Evolutionary conservation across 805 yeast genomes (phyloP).

Genomic region (Spencermartinsiella europaea): DNA sequence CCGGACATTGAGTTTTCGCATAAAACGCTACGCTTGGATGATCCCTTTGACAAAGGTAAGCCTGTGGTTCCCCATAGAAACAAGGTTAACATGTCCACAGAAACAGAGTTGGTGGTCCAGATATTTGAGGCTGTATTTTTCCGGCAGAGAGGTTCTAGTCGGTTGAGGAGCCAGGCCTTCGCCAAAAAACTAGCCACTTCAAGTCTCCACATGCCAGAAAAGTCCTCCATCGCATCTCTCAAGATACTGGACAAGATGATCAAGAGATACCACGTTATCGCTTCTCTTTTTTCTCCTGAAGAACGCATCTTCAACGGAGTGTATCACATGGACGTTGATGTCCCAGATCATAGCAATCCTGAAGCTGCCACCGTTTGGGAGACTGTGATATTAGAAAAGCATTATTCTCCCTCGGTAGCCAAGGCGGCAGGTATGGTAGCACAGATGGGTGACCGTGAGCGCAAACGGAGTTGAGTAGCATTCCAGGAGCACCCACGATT

Average conservation of each 20-base stretch:
- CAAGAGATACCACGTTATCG: conserved; percentile 63
- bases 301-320: conserved; percentile 82
- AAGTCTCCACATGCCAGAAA: conserved; percentile 77
- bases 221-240: conserved; percentile 70
- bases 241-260: conserved; percentile 74
- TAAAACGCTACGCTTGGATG: conserved; percentile 72
- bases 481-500: conserved; percentile 7
- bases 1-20: conserved; percentile 83
- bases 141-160: conserved; percentile 20
- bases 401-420: conserved; percentile 77
- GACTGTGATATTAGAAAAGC: conserved; percentile 66
- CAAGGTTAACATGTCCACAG: conserved; percentile 80
- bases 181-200: conserved; percentile 71
- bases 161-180: conserved; percentile 58
- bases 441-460: background rate
- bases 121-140: conserved; percentile 72
- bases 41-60: conserved; percentile 47
- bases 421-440: conserved; percentile 43
- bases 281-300: conserved; percentile 78
- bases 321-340: conserved; percentile 58
- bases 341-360: conserved; percentile 72
- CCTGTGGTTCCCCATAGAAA: conserved; percentile 35
- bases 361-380: conserved; percentile 94
- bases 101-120: conserved; percentile 73
- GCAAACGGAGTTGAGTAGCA: background rate